Evolutionary conservation across 352 stramenopile species (phyloP), one percentile per base, ranked within the genome.

Genomic region (Globisporangium acanthophoron): DNA sequence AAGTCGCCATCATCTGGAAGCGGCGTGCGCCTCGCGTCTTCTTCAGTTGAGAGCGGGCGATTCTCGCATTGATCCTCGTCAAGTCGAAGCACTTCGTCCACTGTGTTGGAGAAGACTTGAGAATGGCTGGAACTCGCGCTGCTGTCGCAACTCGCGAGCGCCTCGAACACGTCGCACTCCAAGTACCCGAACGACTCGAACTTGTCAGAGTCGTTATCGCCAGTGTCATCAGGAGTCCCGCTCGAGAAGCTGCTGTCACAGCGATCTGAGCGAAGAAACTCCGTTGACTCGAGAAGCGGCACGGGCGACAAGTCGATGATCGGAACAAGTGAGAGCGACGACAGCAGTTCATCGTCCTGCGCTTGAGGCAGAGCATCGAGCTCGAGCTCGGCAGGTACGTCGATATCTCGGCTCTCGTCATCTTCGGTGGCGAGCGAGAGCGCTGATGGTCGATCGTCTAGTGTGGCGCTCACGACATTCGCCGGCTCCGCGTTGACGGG

Each of bases 121-220:
- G 9, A 31, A 6, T 6, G 13, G 18, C n/a, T 49, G n/a, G 44
- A 12, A 8, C 15, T 24, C 15, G 29, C 16, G 3, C 29, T 16
- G 41, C 43, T 33, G 15, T 60, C 24, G 1, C 4, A 12, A 18
- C 18, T 24, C 5, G 64, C 62, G 1, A 13, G 27, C 3, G 45
- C 47, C 33, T 58, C 57, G 12, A 77, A 64, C 5, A 64, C 49
- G 12, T 51, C 58, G 50, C 67, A 74, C 7, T 67, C 59, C 44
- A 65, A 54, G 52, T 73, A 78, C 49, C 69, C 60, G 44, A 78
- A 78, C 29, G 70, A 78, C 27, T 64, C 49, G 52, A 78, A 78
- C 9, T 64, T 58, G 48, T 78, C 70, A 8, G 51, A 64, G 29
- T 12, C 52, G 2, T 64, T 57, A 18, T 41, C 41, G 21, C 27